Base-by-base conservation (phyloP, 768 basidiomycete species). In the Rhizopogon sp. region DNA sequence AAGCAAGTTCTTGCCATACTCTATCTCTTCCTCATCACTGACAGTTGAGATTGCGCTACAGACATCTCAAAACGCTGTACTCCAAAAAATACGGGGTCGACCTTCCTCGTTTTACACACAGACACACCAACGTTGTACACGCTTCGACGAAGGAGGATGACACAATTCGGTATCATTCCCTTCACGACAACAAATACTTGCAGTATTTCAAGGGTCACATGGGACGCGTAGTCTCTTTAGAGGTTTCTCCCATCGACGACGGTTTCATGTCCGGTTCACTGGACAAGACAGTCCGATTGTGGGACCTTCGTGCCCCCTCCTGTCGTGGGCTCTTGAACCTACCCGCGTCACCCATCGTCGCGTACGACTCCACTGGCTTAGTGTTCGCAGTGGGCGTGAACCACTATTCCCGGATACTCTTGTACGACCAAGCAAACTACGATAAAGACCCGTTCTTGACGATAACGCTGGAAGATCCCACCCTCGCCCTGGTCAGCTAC, bases 31-130 rank as follows among this genome's bases (percentile, higher is more conserved):
- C 58, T 40, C 50, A 50, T 52, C 52, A 57, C 58, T 58, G 51
- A 60, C 60, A 60, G 58, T 66, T 70, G 68, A 71, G 62, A 64
- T 58, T 51, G n/a, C 62, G 4, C 25, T 25, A 25, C 25, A 90
- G 95, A 76, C 79, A 80, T 50, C 63, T 81, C 35, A 94, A 91
- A 70, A 87, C 85, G 1, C 71, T 94, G 3, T 83, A 87, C 62
- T 98, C 95, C 0, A 94, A 95, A 72, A 99, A 99, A 70, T 99
- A 98, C 69, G 97, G 97, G 1, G 88, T 94, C 43, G 92, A 96
- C 70, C 80, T 95, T 17, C 92, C 94, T 20, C 84, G 96, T 3
- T 97, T 98, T 64, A 98, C 96, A 0, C 97, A 98, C 74, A 90
- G 90, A 66, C 86, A 82, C 60, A 83, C 85, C 0, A 83, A 87